Conservation (phyloP, 2,329 filamentous ascomycete genomes). For the Salinomyces thailandicus region DNA sequence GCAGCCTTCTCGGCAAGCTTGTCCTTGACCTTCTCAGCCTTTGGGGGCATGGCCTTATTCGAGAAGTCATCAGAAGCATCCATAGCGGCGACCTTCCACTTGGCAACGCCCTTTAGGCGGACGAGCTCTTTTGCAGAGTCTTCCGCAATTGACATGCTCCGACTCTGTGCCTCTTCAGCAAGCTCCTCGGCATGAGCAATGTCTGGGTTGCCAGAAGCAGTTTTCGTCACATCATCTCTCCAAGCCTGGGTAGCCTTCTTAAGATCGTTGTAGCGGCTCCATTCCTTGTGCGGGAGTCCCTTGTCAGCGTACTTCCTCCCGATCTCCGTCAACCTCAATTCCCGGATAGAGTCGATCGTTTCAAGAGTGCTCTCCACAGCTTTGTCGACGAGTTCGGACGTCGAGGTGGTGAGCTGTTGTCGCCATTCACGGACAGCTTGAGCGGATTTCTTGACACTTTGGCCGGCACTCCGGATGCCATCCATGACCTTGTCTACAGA, state of each 20-base stretch:
- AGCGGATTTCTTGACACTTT: slow-evolving; percentile 65
- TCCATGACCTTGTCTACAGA: slow-evolving; percentile 43
- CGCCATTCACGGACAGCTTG: slow-evolving; percentile 70
- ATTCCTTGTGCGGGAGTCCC: slow-evolving; percentile 91
- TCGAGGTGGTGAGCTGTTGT: slow-evolving; percentile 57
- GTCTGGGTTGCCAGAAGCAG: slow-evolving; percentile 60
- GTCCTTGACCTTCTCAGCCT: slow-evolving; percentile 38
- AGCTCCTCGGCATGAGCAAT: slow-evolving; percentile 58
- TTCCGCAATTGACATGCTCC: slow-evolving; percentile 71
- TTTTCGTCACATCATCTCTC: slow-evolving; percentile 68
- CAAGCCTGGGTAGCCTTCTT: slow-evolving; percentile 75
- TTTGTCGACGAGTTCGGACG: slow-evolving; percentile 56
- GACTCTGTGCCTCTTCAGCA: slow-evolving; percentile 60
- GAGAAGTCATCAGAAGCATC: slow-evolving; percentile 74
- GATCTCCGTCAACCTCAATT: slow-evolving; percentile 79
- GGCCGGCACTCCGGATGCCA: slow-evolving; percentile 56
- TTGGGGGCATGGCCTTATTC: slow-evolving; percentile 51
- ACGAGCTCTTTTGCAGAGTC: slow-evolving; percentile 68
- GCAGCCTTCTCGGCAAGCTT: slow-evolving; percentile 25
- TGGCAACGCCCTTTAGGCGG: slow-evolving; percentile 70
- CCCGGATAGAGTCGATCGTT: slow-evolving; percentile 71
- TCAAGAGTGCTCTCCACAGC: slow-evolving; percentile 72
- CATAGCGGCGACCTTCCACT: slow-evolving; percentile 67
- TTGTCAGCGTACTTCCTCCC: slow-evolving; percentile 95
- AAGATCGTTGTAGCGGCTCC: slow-evolving; percentile 86